A percentile compares a stretch with the other conserved stretches of the same genome.
These are phyloP conservation scores for Fusarium burgessii DNA, from an alignment of 2,329 filamentous ascomycete genomes.

Conservation along the genomic window DNA sequence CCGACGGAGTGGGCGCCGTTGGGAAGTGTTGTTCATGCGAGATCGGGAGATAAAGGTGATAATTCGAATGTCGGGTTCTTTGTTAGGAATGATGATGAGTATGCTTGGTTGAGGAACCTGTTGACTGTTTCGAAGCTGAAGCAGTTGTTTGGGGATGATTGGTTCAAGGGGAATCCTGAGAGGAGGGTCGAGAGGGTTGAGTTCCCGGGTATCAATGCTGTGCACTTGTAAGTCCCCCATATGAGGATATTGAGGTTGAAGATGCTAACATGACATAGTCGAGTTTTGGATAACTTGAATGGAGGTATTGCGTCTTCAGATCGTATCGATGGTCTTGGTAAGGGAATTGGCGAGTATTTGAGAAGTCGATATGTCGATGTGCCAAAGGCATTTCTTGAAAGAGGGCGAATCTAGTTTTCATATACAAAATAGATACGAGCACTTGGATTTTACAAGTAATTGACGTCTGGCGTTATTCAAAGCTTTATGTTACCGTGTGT, in stretches of 20 bases:
- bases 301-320: slow-evolving; percentile 57
- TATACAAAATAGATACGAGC: fast-evolving
- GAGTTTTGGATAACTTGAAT: slow-evolving; percentile 60
- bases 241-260: too few species aligned
- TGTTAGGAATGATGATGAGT: slow-evolving; percentile 58
- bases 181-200: slow-evolving; percentile 58
- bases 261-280: slow-evolving; percentile 31
- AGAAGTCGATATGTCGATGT: slow-evolving; percentile 59
- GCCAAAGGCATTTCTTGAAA: slow-evolving; percentile 56
- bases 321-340: slow-evolving; percentile 60
- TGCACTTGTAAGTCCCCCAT: slow-evolving; percentile 42
- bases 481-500: neutral
- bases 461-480: fast-evolving
- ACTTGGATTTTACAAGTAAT: neutral
- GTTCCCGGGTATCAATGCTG: slow-evolving; percentile 52
- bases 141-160: slow-evolving; percentile 53
- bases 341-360: slow-evolving; percentile 60
- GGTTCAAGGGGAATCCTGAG: slow-evolving; percentile 49
- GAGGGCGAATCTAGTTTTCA: slow-evolving; percentile 48
- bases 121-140: slow-evolving; percentile 56
- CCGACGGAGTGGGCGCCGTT: slow-evolving; percentile 46
- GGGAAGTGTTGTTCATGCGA: slow-evolving; percentile 48
- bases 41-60: slow-evolving; percentile 57
- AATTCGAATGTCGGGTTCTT: slow-evolving; percentile 62
- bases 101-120: slow-evolving; percentile 57